phyloP scores from a whole-genome alignment of 192 early-diverging fungal species.

The Backusella psychrophila region DNA sequence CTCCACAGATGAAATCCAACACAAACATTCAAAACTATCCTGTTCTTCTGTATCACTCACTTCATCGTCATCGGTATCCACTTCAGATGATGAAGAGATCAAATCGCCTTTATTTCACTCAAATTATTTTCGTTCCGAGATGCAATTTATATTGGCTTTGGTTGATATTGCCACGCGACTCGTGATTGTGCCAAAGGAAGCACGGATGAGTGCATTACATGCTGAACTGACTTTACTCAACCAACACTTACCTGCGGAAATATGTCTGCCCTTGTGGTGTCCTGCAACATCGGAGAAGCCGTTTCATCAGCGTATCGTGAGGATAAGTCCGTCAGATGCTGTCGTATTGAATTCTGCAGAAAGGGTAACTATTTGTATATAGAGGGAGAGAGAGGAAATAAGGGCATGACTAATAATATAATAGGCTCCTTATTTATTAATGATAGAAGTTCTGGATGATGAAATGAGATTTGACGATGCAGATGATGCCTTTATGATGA shows the following conservation, averaged over 20 bases:
- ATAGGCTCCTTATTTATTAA: slow-evolving; percentile 86
- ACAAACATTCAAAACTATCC: not conserved
- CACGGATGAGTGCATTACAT: slow-evolving; percentile 82
- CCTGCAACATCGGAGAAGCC: slow-evolving; percentile 58
- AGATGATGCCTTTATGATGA: slow-evolving; percentile 11
- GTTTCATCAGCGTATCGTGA: slow-evolving; percentile 84
- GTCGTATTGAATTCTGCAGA: slow-evolving; percentile 99
- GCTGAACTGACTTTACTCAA: slow-evolving; percentile 92
- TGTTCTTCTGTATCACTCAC: not conserved
- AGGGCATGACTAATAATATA: not conserved
- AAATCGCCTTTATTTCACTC: slow-evolving; percentile 37
- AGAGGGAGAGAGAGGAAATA: not conserved
- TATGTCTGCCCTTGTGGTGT: slow-evolving; percentile 96
- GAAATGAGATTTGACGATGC: slow-evolving; percentile 50
- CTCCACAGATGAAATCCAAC: slow-evolving; percentile 21
- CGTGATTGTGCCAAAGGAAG: slow-evolving; percentile 80
- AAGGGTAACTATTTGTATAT: slow-evolving; percentile 33
- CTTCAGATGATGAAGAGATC: not conserved
- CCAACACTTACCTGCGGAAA: slow-evolving; percentile 88
- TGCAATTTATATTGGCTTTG: slow-evolving; percentile 88
- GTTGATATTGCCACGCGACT: slow-evolving; percentile 93
- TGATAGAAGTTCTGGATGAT: slow-evolving; percentile 85
- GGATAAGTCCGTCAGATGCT: slow-evolving; percentile 89
- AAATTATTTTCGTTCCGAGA: slow-evolving; percentile 90
- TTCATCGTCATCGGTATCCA: not conserved